These are phyloP conservation scores for Vitis riparia DNA, from an alignment of 164 flowering plant genomes.

Conservation along the genomic window DNA sequence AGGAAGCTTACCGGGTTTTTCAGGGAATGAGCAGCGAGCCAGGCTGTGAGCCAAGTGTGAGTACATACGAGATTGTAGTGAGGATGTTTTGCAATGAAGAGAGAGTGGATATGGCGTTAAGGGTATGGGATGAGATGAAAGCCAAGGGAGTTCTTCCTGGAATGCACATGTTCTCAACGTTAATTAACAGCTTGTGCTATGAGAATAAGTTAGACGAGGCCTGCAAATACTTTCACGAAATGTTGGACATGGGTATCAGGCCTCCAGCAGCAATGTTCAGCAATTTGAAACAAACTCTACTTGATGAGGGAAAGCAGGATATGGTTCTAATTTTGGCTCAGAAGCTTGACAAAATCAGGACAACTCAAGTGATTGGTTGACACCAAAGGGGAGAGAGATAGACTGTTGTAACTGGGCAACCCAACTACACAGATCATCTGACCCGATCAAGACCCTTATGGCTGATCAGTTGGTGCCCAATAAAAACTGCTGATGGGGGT, in stretches of 20 bases:
- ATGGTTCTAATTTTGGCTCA: slow-evolving; percentile 36
- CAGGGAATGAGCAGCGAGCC: slow-evolving; percentile 48
- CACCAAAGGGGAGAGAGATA: neutral
- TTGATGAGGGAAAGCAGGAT: slow-evolving; percentile 65
- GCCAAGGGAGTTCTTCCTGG: slow-evolving; percentile 73
- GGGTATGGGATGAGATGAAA: slow-evolving; percentile 74
- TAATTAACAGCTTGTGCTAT: slow-evolving; percentile 61
- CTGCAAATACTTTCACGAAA: slow-evolving; percentile 66
- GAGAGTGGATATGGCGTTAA: slow-evolving; percentile 55
- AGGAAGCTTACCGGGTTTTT: slow-evolving; percentile 61
- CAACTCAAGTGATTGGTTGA: slow-evolving; percentile 42
- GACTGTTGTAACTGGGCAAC: no score
- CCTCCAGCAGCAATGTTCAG: slow-evolving; percentile 70
- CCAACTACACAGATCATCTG: no score
- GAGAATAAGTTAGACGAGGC: slow-evolving; percentile 72
- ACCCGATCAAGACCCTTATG: no score
- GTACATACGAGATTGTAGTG: slow-evolving; percentile 66
- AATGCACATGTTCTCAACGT: slow-evolving; percentile 73
- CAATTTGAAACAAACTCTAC: slow-evolving; percentile 62
- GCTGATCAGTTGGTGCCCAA: no score
- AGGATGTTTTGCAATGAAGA: slow-evolving; percentile 74
- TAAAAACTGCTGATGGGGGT: no score
- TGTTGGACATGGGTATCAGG: slow-evolving; percentile 80
- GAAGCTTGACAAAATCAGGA: slow-evolving; percentile 60
- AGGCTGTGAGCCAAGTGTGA: slow-evolving; percentile 61